Evolutionary conservation across 2,329 filamentous ascomycete genomes (phyloP).

Genomic region (Beauveria pseudobassiana): DNA sequence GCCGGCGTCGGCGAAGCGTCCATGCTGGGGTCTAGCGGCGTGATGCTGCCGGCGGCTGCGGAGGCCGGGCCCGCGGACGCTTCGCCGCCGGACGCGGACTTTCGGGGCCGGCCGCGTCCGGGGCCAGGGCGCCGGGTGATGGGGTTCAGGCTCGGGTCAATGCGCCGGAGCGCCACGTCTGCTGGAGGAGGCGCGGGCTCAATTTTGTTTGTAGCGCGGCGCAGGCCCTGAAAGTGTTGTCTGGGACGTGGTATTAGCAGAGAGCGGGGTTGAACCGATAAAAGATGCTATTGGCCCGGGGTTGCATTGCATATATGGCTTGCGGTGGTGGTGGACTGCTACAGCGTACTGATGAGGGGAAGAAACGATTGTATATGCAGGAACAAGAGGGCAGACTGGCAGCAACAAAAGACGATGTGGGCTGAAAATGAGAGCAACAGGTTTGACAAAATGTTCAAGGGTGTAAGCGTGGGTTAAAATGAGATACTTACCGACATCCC

Average conservation of each 20-base stretch:
- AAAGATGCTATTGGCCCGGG: not conserved
- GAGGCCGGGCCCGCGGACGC: not conserved
- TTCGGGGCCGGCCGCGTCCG: conserved; percentile 46
- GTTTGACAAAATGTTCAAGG: not conserved
- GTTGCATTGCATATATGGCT: conserved; percentile 5
- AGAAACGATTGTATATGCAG: not conserved
- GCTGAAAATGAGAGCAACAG: not conserved
- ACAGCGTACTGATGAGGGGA: not conserved
- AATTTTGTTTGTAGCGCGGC: conserved; percentile 46
- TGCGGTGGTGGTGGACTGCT: not conserved
- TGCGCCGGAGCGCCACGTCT: conserved; percentile 28
- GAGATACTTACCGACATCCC: conserved; percentile 45
- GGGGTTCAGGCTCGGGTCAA: conserved; percentile 48
- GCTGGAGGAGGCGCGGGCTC: conserved; percentile 30
- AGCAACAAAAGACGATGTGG: not conserved
- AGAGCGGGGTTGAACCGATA: not conserved
- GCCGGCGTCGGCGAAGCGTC: not conserved
- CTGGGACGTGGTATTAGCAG: conserved; percentile 23
- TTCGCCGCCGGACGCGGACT: conserved; percentile 18
- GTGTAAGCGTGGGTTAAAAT: not conserved
- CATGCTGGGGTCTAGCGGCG: not conserved
- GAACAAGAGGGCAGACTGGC: not conserved
- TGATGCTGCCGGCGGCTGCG: not conserved
- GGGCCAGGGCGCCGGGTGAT: conserved; percentile 54
- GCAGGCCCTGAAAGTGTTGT: conserved; percentile 54